Conservation (phyloP, 2,329 filamentous ascomycete genomes). For the Magnaporthales sp. region DNA sequence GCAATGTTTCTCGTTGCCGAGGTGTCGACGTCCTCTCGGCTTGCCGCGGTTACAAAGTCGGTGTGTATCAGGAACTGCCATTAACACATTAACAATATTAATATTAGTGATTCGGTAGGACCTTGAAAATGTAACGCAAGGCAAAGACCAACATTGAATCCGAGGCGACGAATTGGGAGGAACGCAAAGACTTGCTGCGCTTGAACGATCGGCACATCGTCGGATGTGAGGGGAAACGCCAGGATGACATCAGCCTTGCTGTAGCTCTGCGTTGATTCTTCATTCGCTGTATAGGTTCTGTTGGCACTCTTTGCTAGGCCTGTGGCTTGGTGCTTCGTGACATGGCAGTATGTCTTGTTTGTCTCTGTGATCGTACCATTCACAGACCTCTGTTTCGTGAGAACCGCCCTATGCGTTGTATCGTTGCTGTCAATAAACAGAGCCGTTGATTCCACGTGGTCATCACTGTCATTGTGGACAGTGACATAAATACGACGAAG, state of each 20-base stretch:
- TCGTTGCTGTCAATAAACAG: constrained; percentile 10
- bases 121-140: too few relatives aligned
- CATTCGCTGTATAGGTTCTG: constrained; percentile 18
- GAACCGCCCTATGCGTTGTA: constrained; percentile 8
- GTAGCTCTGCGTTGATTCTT: constrained; percentile 14
- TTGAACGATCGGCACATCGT: constrained; percentile 23
- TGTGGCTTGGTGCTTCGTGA: constrained; percentile 17
- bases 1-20: constrained; percentile 27
- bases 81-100: too few relatives aligned
- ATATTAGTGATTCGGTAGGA: too few relatives aligned
- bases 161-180: constrained; percentile 28
- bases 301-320: constrained; percentile 24
- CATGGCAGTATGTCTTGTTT: constrained; percentile 17
- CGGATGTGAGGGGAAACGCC: constrained; percentile 31
- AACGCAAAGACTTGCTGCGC: constrained; percentile 35
- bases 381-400: constrained; percentile 6
- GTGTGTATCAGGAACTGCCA: constrained; percentile 37
- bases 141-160: constrained; percentile 22
- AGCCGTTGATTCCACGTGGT: too few relatives aligned
- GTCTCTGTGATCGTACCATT: not conserved
- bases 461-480: constrained; percentile 10
- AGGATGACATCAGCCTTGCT: constrained; percentile 27
- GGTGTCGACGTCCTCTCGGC: constrained; percentile 29
- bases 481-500: constrained; percentile 21
- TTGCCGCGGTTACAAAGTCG: constrained; percentile 39